Evolutionary conservation across 192 early-diverging fungal genomes (phyloP).

Genomic region (Backusella australiensis): DNA sequence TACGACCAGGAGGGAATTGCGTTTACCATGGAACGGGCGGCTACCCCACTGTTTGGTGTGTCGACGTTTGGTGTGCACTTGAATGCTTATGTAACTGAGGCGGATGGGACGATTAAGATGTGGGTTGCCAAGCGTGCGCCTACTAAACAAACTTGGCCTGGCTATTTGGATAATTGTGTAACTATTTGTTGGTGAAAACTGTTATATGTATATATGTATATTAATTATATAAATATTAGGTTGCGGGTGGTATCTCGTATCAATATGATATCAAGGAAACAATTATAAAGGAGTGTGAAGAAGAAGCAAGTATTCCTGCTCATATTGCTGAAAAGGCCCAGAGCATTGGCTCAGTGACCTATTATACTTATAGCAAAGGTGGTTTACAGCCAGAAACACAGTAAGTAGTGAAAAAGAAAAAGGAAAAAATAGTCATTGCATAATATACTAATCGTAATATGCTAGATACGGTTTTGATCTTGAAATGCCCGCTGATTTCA

Average conservation of each 20-base stretch:
- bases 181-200: background rate
- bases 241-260: slow-evolving; percentile 78
- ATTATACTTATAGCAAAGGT: slow-evolving; percentile 57
- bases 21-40: slow-evolving; percentile 77
- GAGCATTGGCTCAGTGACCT: slow-evolving; percentile 65
- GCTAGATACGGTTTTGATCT: slow-evolving; percentile 82
- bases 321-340: slow-evolving; percentile 47
- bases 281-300: slow-evolving; percentile 84
- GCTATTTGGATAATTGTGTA: slow-evolving; percentile 71
- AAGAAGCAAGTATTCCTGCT: slow-evolving; percentile 77
- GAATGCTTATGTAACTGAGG: slow-evolving; percentile 67
- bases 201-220: background rate
- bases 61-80: slow-evolving; percentile 88
- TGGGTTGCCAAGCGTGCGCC: slow-evolving; percentile 83
- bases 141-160: slow-evolving; percentile 88
- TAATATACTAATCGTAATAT: background rate
- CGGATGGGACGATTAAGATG: slow-evolving; percentile 57
- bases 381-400: slow-evolving; percentile 84
- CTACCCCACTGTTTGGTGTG: slow-evolving; percentile 77
- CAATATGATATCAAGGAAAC: slow-evolving; percentile 56
- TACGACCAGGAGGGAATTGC: slow-evolving; percentile 55
- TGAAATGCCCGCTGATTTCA: slow-evolving; percentile 58
- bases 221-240: slow-evolving; percentile 26
- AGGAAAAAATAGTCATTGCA: no score
- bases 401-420: slow-evolving; percentile 35